Percentiles rank a stretch among this genome's conserved stretches.
Conservation (phyloP, 352 stramenopile genomes). For the Thalassiosira hispida region DNA sequence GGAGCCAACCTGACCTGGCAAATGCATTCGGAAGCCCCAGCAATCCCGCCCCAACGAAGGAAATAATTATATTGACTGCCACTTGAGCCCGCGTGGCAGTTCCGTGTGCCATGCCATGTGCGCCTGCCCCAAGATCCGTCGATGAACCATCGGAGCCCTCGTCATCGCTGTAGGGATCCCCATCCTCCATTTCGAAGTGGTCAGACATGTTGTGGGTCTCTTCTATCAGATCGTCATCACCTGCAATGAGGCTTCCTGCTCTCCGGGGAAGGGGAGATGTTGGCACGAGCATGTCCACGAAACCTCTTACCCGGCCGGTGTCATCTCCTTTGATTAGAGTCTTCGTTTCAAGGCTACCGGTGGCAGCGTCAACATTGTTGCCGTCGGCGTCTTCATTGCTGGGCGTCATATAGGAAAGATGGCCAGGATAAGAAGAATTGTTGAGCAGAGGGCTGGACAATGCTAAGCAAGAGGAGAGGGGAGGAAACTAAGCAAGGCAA, state of each 20-base stretch:
- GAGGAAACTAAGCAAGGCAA: no score
- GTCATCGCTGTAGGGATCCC: conserved; percentile 1
- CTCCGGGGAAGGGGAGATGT: conserved; percentile 11
- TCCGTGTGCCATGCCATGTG: conserved; percentile 27
- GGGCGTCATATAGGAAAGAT: not conserved
- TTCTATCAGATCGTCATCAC: conserved; percentile 16
- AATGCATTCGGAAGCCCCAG: conserved; percentile 91
- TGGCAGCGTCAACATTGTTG: not conserved
- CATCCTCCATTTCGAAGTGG: conserved; percentile 33
- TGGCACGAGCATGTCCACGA: conserved; percentile 27
- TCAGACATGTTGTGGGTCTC: conserved; percentile 25
- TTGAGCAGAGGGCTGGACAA: no score
- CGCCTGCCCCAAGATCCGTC: not conserved
- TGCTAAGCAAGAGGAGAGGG: no score
- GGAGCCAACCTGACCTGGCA: conserved; percentile 88
- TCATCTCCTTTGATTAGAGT: not conserved
- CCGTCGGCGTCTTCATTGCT: conserved; percentile 3
- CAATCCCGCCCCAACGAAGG: conserved; percentile 91
- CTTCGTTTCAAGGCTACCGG: not conserved
- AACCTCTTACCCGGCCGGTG: not conserved
- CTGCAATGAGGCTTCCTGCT: not conserved
- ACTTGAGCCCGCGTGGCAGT: conserved; percentile 38
- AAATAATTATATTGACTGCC: conserved; percentile 86
- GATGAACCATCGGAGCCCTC: conserved; percentile 1
- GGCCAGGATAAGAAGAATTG: no score